These are phyloP conservation scores for grape (Vitis vinifera) DNA, from an alignment of 164 flowering plant species.

Conservation along the genomic window ASM3070453v1 NC_081811.1:26200501-26201000, in stretches of 20 bases:
- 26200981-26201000: no score
- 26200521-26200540: no score
- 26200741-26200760: neutral
- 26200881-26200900: constrained; percentile 88
- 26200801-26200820: constrained; percentile 46
- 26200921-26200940: no score
- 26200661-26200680: neutral
- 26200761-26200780: no score
- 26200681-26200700: neutral
- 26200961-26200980: neutral
- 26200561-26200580: no score
- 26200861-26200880: constrained; percentile 90
- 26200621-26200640: neutral
- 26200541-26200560: no score
- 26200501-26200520: no score
- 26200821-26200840: constrained; percentile 69
- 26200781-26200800: neutral
- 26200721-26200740: neutral
- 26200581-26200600: no score
- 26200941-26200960: neutral
- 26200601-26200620: no score
- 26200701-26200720: no score
- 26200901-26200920: neutral
- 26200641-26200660: neutral
- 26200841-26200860: constrained; percentile 94